Conservation (phyloP, 192 early-diverging fungal species). For the Pilaira anomala region DNA sequence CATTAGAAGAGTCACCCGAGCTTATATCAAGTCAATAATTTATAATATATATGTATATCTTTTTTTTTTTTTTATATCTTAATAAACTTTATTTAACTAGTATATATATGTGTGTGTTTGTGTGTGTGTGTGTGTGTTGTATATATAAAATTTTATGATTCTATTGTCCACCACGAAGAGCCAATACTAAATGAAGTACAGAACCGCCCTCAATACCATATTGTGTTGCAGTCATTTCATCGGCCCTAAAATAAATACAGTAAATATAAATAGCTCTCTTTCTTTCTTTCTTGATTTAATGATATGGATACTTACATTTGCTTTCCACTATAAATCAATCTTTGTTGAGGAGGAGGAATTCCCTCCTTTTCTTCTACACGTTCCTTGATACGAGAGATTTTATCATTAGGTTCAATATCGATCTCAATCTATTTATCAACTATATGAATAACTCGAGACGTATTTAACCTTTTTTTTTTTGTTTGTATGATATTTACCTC, state of each 20-base stretch:
- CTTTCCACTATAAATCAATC: constrained; percentile 92
- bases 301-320: constrained; percentile 67
- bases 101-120: background rate
- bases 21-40: constrained; percentile 3
- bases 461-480: background rate
- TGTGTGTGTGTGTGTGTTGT: background rate
- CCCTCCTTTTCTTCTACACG: constrained; percentile 95
- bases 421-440: constrained; percentile 76
- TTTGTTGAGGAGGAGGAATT: constrained; percentile 94
- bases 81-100: background rate
- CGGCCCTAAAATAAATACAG: constrained; percentile 66
- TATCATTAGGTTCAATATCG: constrained; percentile 79
- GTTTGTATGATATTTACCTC: constrained; percentile 54
- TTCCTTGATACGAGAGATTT: constrained; percentile 87
- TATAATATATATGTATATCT: background rate
- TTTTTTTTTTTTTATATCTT: background rate
- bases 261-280: constrained; percentile 15
- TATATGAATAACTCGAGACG: background rate
- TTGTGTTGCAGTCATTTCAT: constrained; percentile 68
- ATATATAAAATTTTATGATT: background rate
- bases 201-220: constrained; percentile 75
- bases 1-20: constrained; percentile 27
- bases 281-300: background rate
- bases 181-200: constrained; percentile 90
- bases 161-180: constrained; percentile 84